Evolutionary conservation across 345 rosid species (phyloP).

Genomic region (Excoecaria cochinchinensis): DNA sequence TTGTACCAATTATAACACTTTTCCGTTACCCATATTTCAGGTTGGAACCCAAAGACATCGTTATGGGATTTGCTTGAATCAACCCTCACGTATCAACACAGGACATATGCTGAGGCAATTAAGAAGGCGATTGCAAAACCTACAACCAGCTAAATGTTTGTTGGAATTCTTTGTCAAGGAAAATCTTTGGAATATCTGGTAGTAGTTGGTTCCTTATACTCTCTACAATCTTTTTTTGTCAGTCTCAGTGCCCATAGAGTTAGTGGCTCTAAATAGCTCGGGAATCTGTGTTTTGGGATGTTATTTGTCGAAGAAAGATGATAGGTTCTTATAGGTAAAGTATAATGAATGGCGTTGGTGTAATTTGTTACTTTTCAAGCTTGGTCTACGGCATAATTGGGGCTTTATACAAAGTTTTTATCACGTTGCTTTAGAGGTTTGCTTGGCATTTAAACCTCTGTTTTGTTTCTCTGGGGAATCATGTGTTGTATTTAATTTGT

Average conservation of each 20-base stretch:
- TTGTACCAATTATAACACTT: not conserved
- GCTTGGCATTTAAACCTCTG: conserved; percentile 7
- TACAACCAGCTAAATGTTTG: conserved; percentile 22
- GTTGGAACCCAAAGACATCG: conserved; percentile 96
- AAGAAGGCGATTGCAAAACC: conserved; percentile 70
- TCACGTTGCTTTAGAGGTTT: conserved; percentile 18
- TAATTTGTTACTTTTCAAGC: conserved; percentile 27
- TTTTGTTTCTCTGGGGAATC: conserved; percentile 1
- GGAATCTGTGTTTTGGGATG: conserved; percentile 27
- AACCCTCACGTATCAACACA: conserved; percentile 90
- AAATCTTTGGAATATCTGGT: conserved; percentile 27
- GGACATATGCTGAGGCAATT: conserved; percentile 88
- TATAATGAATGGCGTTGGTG: conserved; percentile 16
- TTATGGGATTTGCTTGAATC: conserved; percentile 93
- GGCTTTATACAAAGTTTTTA: conserved; percentile 20
- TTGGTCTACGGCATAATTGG: conserved; percentile 24
- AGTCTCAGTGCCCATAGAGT: conserved; percentile 17
- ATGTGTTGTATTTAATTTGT: conserved; percentile 32
- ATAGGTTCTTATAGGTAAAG: conserved; percentile 20
- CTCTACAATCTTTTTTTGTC: conserved; percentile 19
- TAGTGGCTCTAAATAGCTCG: conserved; percentile 18
- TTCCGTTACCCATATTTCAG: conserved; percentile 30
- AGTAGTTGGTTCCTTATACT: conserved; percentile 21
- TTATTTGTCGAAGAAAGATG: conserved; percentile 18
- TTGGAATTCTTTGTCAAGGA: conserved; percentile 27